Conservation (phyloP, 495 filamentous ascomycete genomes). For the Xylaria acuta region DNA sequence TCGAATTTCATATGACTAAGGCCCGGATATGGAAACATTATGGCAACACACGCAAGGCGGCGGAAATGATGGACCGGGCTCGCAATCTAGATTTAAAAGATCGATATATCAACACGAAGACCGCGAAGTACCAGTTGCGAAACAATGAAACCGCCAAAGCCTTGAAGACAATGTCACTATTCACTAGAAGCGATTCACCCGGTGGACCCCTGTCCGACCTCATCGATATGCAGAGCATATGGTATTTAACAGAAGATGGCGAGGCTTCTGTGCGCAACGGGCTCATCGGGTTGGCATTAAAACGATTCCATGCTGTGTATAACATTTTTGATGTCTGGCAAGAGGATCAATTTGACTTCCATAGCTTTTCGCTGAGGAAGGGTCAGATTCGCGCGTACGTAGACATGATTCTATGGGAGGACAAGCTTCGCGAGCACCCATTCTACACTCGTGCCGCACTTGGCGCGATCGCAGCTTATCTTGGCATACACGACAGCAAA, state of each 20-base stretch:
- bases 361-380: conserved; percentile 93
- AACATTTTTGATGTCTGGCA: conserved; percentile 97
- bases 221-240: conserved; percentile 98
- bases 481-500: conserved; percentile 80
- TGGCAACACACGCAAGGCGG: conserved; percentile 79
- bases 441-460: conserved; percentile 90
- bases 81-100: conserved; percentile 84
- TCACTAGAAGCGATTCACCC: conserved; percentile 84
- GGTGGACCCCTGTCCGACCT: conserved; percentile 91
- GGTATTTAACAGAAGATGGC: conserved; percentile 95
- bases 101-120: conserved; percentile 97
- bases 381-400: conserved; percentile 94
- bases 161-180: conserved; percentile 88
- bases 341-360: conserved; percentile 99
- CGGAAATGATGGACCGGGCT: conserved; percentile 87
- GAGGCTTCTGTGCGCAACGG: conserved; percentile 85
- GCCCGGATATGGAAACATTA: conserved; percentile 94
- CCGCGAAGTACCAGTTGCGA: conserved; percentile 94
- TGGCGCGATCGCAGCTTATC: conserved; percentile 78
- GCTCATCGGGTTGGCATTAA: conserved; percentile 84
- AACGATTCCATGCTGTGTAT: conserved; percentile 83
- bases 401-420: conserved; percentile 96
- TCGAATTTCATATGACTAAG: conserved; percentile 94
- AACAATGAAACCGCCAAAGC: conserved; percentile 89
- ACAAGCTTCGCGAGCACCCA: conserved; percentile 85